Percentiles rank a stretch among this genome's conserved stretches.
These are phyloP conservation scores for Penicillium sp. DNA, from an alignment of 2,329 filamentous ascomycete genomes.

Conservation along the genomic window DNA sequence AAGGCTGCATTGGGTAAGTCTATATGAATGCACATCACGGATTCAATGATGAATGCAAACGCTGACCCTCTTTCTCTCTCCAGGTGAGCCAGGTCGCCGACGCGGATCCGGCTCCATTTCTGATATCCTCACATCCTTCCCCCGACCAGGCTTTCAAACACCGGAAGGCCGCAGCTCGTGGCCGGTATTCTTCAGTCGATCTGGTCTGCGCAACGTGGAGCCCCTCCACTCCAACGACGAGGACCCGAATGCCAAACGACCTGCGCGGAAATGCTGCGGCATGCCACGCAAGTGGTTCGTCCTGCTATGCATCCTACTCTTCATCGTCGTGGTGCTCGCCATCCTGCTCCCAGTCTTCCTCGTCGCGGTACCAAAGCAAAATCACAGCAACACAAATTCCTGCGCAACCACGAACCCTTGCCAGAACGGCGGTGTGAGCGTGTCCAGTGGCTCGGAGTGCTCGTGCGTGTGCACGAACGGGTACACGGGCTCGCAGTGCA, in stretches of 20 bases:
- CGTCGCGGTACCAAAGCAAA: slow-evolving; percentile 62
- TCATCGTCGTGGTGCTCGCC: slow-evolving; percentile 78
- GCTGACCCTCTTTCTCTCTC: slow-evolving; percentile 9
- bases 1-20: slow-evolving; percentile 37
- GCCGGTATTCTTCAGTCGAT: slow-evolving; percentile 47
- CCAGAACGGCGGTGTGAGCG: slow-evolving; percentile 79
- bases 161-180: slow-evolving; percentile 48
- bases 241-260: slow-evolving; percentile 35
- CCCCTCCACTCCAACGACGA: slow-evolving; percentile 32
- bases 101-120: slow-evolving; percentile 62
- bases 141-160: slow-evolving; percentile 62
- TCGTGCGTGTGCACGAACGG: slow-evolving; percentile 89
- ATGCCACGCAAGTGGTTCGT: slow-evolving; percentile 81
- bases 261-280: slow-evolving; percentile 75
- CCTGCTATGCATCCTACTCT: slow-evolving; percentile 66
- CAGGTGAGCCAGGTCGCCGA: slow-evolving; percentile 25
- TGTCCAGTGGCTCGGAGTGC: slow-evolving; percentile 71
- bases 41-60: not conserved
- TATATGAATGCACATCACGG: not conserved
- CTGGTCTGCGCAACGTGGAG: slow-evolving; percentile 42
- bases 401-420: slow-evolving; percentile 72
- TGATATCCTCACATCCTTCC: slow-evolving; percentile 70
- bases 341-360: slow-evolving; percentile 76
- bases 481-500: slow-evolving; percentile 72
- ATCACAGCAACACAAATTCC: slow-evolving; percentile 41